Percentiles rank a stretch among this genome's conserved stretches.
These are phyloP conservation scores for Fusarium globosum DNA, from an alignment of 2,329 filamentous ascomycete genomes.

Conservation along the genomic window DNA sequence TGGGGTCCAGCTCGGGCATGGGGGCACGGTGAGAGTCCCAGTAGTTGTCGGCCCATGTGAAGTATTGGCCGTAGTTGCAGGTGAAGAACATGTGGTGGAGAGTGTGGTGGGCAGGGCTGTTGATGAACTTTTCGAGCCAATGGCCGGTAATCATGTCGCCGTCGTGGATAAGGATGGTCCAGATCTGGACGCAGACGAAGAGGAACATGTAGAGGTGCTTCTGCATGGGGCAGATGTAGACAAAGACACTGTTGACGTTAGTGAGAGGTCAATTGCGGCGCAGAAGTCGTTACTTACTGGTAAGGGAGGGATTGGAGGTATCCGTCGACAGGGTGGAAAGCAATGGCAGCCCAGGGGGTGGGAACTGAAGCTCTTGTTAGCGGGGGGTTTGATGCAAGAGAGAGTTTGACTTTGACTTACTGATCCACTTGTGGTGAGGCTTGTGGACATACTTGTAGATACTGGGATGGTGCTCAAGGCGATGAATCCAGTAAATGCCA, in stretches of 20 bases:
- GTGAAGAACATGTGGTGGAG: slow-evolving; percentile 63
- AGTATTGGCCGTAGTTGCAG: slow-evolving; percentile 62
- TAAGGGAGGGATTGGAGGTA: slow-evolving; percentile 60
- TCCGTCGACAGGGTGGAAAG: slow-evolving; percentile 60
- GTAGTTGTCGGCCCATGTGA: slow-evolving; percentile 59
- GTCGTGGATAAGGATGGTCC: slow-evolving; percentile 62
- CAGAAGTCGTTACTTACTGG: slow-evolving; percentile 49
- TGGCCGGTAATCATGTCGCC: slow-evolving; percentile 61
- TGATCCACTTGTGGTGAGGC: slow-evolving; percentile 62
- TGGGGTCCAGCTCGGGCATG: slow-evolving; percentile 56
- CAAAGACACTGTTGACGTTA: slow-evolving; percentile 50
- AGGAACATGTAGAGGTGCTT: slow-evolving; percentile 58
- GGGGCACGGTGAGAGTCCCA: slow-evolving; percentile 58
- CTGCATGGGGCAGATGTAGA: slow-evolving; percentile 59
- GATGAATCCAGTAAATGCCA: slow-evolving; percentile 61
- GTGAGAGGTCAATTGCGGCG: neutral
- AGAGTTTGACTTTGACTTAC: slow-evolving; percentile 42
- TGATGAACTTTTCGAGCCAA: slow-evolving; percentile 59
- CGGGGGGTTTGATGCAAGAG: neutral
- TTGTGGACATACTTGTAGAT: slow-evolving; percentile 61
- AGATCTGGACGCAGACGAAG: slow-evolving; percentile 58
- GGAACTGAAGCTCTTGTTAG: slow-evolving; percentile 49
- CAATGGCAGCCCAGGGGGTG: slow-evolving; percentile 59
- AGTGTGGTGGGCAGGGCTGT: slow-evolving; percentile 61
- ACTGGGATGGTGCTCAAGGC: slow-evolving; percentile 57